These are phyloP conservation scores for Cladophialophora exuberans DNA, from an alignment of 2,329 filamentous ascomycete genomes.

Conservation along the genomic window DNA sequence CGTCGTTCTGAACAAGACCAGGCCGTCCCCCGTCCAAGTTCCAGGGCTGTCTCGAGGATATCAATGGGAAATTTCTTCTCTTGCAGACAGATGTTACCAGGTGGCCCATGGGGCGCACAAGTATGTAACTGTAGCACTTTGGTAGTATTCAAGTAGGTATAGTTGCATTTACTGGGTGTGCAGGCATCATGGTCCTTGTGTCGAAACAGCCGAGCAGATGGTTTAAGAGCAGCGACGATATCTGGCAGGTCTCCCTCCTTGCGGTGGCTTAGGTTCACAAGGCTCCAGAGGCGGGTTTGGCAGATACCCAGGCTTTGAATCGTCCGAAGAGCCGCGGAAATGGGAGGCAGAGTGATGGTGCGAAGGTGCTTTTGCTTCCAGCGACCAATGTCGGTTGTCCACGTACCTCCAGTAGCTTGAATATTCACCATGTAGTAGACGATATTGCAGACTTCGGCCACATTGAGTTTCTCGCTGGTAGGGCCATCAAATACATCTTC, in stretches of 20 bases:
- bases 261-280: not conserved
- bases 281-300: not conserved
- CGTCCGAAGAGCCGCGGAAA: not conserved
- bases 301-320: not conserved
- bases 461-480: not conserved
- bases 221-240: not conserved
- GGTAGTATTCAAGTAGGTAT: not conserved
- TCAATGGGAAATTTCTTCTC: not conserved
- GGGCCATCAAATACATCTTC: not conserved
- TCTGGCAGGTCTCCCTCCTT: not conserved
- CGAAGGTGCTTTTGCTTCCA: not conserved
- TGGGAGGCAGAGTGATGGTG: not conserved
- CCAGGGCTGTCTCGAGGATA: not conserved
- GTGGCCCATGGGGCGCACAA: not conserved
- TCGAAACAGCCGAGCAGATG: not conserved
- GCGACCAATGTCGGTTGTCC: not conserved
- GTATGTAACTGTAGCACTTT: not conserved
- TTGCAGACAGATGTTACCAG: not conserved
- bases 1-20: not conserved
- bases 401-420: not conserved
- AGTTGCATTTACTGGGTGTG: not conserved
- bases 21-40: not conserved
- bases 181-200: not conserved
- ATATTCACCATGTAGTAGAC: not conserved
- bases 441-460: not conserved